Conservation (phyloP, 371 early-diverging fungal species). For the Mucor plumbeus region DNA sequence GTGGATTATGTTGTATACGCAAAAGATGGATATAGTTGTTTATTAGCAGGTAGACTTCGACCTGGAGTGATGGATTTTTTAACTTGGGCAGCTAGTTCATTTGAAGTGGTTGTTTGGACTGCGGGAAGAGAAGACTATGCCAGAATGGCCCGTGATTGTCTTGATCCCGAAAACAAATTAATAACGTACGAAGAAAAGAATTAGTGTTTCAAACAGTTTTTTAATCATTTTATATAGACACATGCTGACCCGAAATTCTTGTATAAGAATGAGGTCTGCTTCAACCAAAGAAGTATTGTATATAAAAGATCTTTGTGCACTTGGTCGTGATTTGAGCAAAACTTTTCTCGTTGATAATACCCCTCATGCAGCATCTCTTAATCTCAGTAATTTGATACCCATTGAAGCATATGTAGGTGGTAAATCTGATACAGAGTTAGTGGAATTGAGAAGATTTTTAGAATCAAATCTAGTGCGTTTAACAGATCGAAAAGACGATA, state of each 20-base stretch:
- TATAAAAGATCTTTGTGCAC: slow-evolving; percentile 49
- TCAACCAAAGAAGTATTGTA: slow-evolving; percentile 41
- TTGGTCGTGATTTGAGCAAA: slow-evolving; percentile 50
- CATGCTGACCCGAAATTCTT: slow-evolving; percentile 44
- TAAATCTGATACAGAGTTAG: slow-evolving; percentile 41
- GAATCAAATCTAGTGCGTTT: slow-evolving; percentile 41
- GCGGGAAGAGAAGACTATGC: slow-evolving; percentile 54
- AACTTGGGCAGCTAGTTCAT: slow-evolving; percentile 46
- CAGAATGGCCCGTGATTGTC: slow-evolving; percentile 34
- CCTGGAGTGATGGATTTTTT: slow-evolving; percentile 54
- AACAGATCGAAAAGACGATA: slow-evolving; percentile 43
- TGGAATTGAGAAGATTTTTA: slow-evolving; percentile 41
- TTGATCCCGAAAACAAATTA: slow-evolving; percentile 43
- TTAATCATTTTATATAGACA: slow-evolving; percentile 30
- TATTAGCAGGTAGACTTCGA: slow-evolving; percentile 49
- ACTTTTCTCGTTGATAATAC: slow-evolving; percentile 54
- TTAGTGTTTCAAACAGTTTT: background rate
- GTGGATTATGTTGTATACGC: slow-evolving; percentile 49
- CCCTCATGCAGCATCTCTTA: slow-evolving; percentile 55
- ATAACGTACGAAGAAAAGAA: slow-evolving; percentile 40
- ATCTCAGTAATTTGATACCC: slow-evolving; percentile 53
- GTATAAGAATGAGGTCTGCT: slow-evolving; percentile 45
- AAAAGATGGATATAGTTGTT: slow-evolving; percentile 34
- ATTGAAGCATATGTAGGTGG: slow-evolving; percentile 51
- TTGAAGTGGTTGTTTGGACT: slow-evolving; percentile 58